These are phyloP conservation scores for Cordyceps militaris DNA, from an alignment of 2,329 filamentous ascomycete species.

Conservation along the genomic window DNA sequence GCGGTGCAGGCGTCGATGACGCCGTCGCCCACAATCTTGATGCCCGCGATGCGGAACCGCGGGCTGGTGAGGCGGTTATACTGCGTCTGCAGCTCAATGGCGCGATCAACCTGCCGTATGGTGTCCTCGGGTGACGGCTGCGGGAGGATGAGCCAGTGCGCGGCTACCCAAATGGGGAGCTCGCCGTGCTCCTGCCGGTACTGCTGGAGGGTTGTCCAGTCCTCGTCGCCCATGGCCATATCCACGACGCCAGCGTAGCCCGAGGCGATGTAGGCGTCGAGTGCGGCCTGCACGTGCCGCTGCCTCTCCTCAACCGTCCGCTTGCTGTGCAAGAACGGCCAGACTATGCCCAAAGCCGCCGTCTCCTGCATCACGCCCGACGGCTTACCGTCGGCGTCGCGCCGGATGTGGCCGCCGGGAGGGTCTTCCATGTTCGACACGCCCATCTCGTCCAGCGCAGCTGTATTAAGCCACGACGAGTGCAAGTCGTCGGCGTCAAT, in stretches of 20 bases:
- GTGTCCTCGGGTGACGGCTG: constrained; percentile 26
- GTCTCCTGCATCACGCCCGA: constrained; percentile 40
- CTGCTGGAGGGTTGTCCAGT: constrained; percentile 36
- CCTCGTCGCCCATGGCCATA: constrained; percentile 46
- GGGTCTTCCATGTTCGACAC: constrained; percentile 34
- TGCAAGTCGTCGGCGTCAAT: constrained; percentile 46
- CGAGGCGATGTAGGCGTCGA: constrained; percentile 36
- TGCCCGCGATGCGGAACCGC: constrained; percentile 45
- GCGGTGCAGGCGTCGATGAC: constrained; percentile 59
- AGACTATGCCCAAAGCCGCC: constrained; percentile 38
- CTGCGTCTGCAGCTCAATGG: constrained; percentile 31
- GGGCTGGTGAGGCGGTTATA: constrained; percentile 26
- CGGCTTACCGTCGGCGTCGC: constrained; percentile 35
- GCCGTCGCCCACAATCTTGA: constrained; percentile 58
- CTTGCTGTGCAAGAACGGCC: constrained; percentile 38
- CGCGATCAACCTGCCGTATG: constrained; percentile 36
- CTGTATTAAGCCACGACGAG: constrained; percentile 43
- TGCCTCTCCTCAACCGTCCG: constrained; percentile 35
- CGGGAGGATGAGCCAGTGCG: constrained; percentile 42
- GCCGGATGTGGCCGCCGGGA: constrained; percentile 37
- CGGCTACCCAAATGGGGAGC: constrained; percentile 37
- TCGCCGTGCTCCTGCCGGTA: constrained; percentile 25
- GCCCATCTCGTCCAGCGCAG: constrained; percentile 38
- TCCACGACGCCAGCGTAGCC: constrained; percentile 45
- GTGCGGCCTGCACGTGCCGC: constrained; percentile 33